A percentile compares a stretch with the other conserved stretches of the same genome.
Evolutionary conservation across 2,329 filamentous ascomycete species (phyloP).

Genomic region (Apiospora marii): DNA sequence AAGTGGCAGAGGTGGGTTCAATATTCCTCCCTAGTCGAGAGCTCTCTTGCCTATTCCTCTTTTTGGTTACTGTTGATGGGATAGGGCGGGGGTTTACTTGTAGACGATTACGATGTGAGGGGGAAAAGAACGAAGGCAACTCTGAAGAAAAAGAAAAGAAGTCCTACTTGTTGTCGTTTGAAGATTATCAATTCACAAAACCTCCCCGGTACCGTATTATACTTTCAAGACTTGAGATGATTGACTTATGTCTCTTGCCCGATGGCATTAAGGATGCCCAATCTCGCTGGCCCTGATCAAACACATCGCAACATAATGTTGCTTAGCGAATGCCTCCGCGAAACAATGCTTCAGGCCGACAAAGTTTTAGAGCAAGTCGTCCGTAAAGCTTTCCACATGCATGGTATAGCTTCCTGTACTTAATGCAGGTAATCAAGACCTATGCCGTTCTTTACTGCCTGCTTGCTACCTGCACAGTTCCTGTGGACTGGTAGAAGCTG

Average conservation of each 20-base stretch:
- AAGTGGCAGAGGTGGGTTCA: conserved; percentile 3
- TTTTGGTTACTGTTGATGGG: neutral
- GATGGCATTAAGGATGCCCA: conserved; percentile 11
- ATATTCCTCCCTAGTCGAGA: neutral
- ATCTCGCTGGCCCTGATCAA: conserved; percentile 2
- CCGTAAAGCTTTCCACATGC: neutral
- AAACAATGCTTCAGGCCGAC: neutral
- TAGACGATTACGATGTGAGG: neutral
- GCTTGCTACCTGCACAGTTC: neutral
- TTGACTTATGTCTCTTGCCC: neutral
- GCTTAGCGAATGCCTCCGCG: neutral
- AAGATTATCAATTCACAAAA: neutral
- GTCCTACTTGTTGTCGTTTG: neutral
- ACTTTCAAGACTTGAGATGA: neutral
- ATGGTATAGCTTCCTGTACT: neutral
- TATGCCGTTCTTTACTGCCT: neutral
- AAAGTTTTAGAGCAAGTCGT: neutral
- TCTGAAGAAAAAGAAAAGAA: neutral
- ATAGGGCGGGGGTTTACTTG: neutral
- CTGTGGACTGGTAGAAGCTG: neutral
- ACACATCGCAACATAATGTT: conserved; percentile 3
- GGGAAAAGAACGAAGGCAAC: neutral
- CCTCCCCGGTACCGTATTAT: neutral
- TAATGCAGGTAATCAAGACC: neutral
- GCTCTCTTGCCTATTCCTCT: neutral